Percentiles rank a stretch among this genome's conserved stretches.
Evolutionary conservation across 2,329 filamentous ascomycete genomes (phyloP).

Genomic region (Elsinoe necatrix): DNA sequence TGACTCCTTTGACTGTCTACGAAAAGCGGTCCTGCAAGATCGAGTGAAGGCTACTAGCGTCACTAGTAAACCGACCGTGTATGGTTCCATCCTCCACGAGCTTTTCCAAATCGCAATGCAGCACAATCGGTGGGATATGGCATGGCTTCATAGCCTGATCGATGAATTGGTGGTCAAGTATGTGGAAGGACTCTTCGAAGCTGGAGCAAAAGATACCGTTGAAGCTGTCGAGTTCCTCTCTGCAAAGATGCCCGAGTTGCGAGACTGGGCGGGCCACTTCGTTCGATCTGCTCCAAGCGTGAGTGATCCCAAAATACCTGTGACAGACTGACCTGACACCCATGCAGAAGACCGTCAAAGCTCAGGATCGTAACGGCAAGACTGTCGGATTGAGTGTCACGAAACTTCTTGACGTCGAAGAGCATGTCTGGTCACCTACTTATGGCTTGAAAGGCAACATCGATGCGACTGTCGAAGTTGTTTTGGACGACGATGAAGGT

Average conservation of each 20-base stretch:
- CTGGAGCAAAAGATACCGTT: constrained; percentile 59
- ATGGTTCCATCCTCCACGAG: constrained; percentile 89
- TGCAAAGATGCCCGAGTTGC: constrained; percentile 74
- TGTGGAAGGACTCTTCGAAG: constrained; percentile 81
- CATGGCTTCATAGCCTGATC: constrained; percentile 59
- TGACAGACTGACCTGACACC: constrained; percentile 12
- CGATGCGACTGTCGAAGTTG: constrained; percentile 88
- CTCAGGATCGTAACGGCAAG: constrained; percentile 70
- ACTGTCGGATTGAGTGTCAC: constrained; percentile 76
- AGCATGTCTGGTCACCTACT: constrained; percentile 97
- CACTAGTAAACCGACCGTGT: constrained; percentile 71
- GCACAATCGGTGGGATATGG: constrained; percentile 68
- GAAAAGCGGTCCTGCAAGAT: constrained; percentile 87
- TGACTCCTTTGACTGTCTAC: constrained; percentile 89
- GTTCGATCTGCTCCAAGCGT: constrained; percentile 63
- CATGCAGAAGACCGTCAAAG: constrained; percentile 25
- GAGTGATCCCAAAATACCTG: constrained; percentile 23
- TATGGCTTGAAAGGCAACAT: constrained; percentile 97
- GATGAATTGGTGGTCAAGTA: constrained; percentile 64
- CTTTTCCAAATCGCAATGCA: constrained; percentile 87
- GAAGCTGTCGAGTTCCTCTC: constrained; percentile 71
- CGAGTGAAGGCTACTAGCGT: constrained; percentile 85
- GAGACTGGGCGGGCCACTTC: constrained; percentile 76
- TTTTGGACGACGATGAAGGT: constrained; percentile 62
- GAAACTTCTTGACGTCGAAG: constrained; percentile 91